phyloP scores from a whole-genome alignment of 345 rosid genomes.

The Citrus sinensis region DVS_A1.0 CM039164.1:5123501-5124000 shows the following conservation, averaged over 20 bases:
- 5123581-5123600: constrained; percentile 92
- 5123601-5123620: constrained; percentile 67
- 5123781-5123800: background rate
- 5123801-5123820: background rate
- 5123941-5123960: no score
- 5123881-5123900: no score
- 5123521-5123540: constrained; percentile 64
- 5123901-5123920: background rate
- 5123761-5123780: background rate
- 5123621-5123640: constrained; percentile 66
- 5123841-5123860: background rate
- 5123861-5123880: no score
- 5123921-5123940: no score
- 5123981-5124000: background rate
- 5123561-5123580: constrained; percentile 73
- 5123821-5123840: background rate
- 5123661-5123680: constrained; percentile 9
- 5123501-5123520: constrained; percentile 83
- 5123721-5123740: background rate
- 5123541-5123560: constrained; percentile 47
- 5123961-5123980: no score
- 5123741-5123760: background rate
- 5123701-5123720: no score
- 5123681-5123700: background rate
- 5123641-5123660: background rate